phyloP scores from a whole-genome alignment of 1,139 yeast species.

The Pichia norvegensis region DNA sequence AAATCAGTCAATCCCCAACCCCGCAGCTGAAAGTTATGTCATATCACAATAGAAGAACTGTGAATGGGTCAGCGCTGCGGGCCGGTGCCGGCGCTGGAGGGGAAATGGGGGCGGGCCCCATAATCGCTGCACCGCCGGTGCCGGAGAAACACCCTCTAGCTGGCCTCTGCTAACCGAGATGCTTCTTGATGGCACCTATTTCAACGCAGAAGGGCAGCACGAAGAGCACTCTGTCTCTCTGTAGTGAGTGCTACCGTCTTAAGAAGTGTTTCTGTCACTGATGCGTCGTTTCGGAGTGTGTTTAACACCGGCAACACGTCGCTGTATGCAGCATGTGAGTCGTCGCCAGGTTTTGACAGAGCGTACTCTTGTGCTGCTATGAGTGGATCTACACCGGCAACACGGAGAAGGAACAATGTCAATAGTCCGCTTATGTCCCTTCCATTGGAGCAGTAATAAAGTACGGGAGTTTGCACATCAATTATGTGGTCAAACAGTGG shows the following conservation, averaged over 20 bases:
- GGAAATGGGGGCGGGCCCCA: not conserved
- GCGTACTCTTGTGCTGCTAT: slow-evolving; percentile 51
- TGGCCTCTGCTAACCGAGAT: not conserved
- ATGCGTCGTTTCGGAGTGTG: not conserved
- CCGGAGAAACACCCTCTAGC: not conserved
- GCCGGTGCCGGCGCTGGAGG: not conserved
- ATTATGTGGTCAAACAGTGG: slow-evolving; percentile 46
- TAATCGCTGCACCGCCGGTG: not conserved
- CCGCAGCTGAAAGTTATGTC: not conserved
- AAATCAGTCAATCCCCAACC: not conserved
- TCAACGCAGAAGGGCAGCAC: not conserved
- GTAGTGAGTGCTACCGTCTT: not conserved
- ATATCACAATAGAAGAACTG: not conserved
- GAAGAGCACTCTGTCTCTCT: not conserved
- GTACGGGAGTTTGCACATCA: slow-evolving; percentile 44
- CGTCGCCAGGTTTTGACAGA: not conserved
- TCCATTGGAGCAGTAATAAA: slow-evolving; percentile 80
- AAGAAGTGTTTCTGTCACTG: not conserved
- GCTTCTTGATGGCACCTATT: not conserved
- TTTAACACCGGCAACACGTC: not conserved
- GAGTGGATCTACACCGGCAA: slow-evolving; percentile 59
- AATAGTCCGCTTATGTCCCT: slow-evolving; percentile 80
- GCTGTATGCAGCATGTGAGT: not conserved
- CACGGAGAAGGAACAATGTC: slow-evolving; percentile 55
- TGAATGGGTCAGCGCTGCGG: not conserved